These are phyloP conservation scores for Aspergillus vadensis DNA, from an alignment of 2,329 filamentous ascomycete genomes.

Conservation along the genomic window DNA sequence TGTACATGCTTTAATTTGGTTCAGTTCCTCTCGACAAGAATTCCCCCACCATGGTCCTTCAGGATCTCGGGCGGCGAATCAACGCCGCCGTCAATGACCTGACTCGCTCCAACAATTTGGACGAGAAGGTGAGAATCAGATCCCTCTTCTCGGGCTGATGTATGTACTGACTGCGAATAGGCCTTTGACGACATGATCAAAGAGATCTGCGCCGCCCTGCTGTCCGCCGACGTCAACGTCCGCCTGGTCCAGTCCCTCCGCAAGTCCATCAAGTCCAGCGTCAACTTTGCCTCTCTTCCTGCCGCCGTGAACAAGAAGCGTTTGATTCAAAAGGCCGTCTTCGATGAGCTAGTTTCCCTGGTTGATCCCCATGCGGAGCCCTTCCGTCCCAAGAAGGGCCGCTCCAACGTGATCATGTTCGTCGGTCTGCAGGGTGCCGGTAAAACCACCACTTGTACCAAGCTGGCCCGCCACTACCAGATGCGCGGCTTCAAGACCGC, in stretches of 20 bases:
- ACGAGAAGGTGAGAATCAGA: slow-evolving; percentile 74
- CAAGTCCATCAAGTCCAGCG: slow-evolving; percentile 84
- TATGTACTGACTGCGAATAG: slow-evolving; percentile 48
- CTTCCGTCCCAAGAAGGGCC: slow-evolving; percentile 96
- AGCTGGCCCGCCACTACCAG: slow-evolving; percentile 92
- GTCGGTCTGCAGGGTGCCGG: slow-evolving; percentile 96
- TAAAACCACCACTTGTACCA: slow-evolving; percentile 98
- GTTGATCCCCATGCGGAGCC: slow-evolving; percentile 94
- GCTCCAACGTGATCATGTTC: slow-evolving; percentile 98
- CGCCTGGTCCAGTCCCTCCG: slow-evolving; percentile 87
- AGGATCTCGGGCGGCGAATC: slow-evolving; percentile 97
- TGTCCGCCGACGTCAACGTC: slow-evolving; percentile 97
- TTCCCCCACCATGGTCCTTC: slow-evolving; percentile 77
- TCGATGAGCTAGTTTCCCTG: slow-evolving; percentile 92
- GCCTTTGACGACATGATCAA: slow-evolving; percentile 98
- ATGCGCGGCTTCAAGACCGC: slow-evolving; percentile 90
- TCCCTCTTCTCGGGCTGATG: background rate
- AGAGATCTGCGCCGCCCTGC: slow-evolving; percentile 91
- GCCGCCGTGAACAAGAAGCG: slow-evolving; percentile 97
- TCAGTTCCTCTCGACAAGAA: too few species aligned
- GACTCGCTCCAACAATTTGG: slow-evolving; percentile 86
- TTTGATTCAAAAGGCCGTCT: slow-evolving; percentile 95
- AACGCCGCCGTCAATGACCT: slow-evolving; percentile 94
- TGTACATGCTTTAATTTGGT: background rate
- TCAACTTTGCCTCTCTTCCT: slow-evolving; percentile 93